Base-by-base conservation (phyloP, 345 rosid species). In the Arabidopsis thaliana region DNA sequence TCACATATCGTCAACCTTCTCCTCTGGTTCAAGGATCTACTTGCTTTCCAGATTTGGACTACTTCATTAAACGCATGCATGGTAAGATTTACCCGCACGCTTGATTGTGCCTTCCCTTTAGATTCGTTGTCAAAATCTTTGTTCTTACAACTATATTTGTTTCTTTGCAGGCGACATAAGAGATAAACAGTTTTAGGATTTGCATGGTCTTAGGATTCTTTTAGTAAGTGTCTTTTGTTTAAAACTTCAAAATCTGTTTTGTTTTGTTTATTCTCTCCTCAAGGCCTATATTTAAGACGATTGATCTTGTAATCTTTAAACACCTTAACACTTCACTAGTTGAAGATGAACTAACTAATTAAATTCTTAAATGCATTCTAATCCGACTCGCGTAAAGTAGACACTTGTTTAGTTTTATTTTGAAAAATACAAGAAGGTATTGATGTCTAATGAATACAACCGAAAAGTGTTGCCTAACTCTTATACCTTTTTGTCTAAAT, bases 41-140 rank as follows among this genome's bases (percentile, higher is more conserved):
- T 68, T 91, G 95, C 81, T 88, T 91, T 82, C 83, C 87, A 33
- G 93, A 89, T 78, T 66, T 91, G 83, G 96, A 86, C 80, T 83
- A 77, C 77, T 88, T 91, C 63, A 84, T 87, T 4, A 91, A 86
- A 79, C 83, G 84, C 82, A 86, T 94, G 96, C 98, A 88, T 71
- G 98, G 97, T 94, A 71, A 71, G 82, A 53, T 51, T 46, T 59
- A 34, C 22, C 2, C 7, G 22, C 24, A 22, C 22, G 0, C 23
- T 59, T 4, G 13, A 13, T 67, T 24, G 4, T 44, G 23, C 30
- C 30, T 25, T 12, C 5, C 13, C 2, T 69, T 41, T 22, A 28
- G 40, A 7, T 60, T 2, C 33, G 38, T 58, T 38, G 12, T 63
- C 6, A 2, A 16, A 42, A n/a, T 48, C 34, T 25, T 32, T 55